Conservation (phyloP, 345 rosid genomes). For the Excoecaria cochinchinensis region DNA sequence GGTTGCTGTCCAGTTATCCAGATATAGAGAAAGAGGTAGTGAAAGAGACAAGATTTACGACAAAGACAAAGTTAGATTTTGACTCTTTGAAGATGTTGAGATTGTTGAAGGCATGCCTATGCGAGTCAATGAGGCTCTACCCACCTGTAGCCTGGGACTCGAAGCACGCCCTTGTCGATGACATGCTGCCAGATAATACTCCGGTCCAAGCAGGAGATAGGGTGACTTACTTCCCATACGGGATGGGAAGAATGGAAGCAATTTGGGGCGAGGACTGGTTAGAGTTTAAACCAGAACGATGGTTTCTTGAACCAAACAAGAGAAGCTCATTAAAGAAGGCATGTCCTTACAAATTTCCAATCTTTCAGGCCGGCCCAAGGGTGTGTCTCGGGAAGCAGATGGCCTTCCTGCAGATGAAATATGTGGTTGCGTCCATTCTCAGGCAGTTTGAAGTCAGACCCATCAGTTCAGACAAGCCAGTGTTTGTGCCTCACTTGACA, state of each 20-base stretch:
- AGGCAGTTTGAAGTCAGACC: constrained; percentile 27
- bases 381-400: constrained; percentile 51
- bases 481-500: constrained; percentile 45
- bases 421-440: constrained; percentile 43
- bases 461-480: constrained; percentile 25
- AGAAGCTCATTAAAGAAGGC: constrained; percentile 41
- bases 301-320: constrained; percentile 39
- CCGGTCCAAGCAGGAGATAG: constrained; percentile 66
- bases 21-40: constrained; percentile 17
- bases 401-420: constrained; percentile 49
- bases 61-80: constrained; percentile 6
- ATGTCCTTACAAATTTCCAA: constrained; percentile 41
- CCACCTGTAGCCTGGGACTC: constrained; percentile 39
- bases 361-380: constrained; percentile 51
- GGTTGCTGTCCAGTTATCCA: constrained; percentile 25
- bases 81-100: constrained; percentile 23
- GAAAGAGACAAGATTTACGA: constrained; percentile 5
- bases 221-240: constrained; percentile 81
- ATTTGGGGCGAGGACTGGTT: constrained; percentile 69
- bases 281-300: constrained; percentile 62
- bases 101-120: constrained; percentile 25
- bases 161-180: constrained; percentile 33
- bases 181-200: constrained; percentile 69
- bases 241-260: constrained; percentile 85
- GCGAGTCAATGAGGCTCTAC: constrained; percentile 37